phyloP scores from a whole-genome alignment of 2,329 filamentous ascomycete species.

The Paecilomyces fulvus region DNA sequence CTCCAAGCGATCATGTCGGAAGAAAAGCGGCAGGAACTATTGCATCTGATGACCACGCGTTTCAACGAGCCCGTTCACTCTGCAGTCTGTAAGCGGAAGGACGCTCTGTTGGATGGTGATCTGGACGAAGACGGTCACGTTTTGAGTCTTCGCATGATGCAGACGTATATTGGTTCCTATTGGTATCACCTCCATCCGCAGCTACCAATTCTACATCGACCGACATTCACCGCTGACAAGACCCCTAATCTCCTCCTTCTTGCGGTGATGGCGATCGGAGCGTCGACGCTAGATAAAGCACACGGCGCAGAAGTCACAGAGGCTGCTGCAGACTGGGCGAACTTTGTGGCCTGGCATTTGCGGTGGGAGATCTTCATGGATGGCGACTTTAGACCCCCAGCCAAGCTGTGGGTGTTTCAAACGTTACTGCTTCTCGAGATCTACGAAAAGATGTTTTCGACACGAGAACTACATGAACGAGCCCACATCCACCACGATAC shows the following conservation, averaged over 20 bases:
- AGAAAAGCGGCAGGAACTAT: slow-evolving; percentile 74
- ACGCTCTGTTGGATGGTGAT: slow-evolving; percentile 69
- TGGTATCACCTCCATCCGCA: slow-evolving; percentile 95
- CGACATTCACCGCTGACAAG: slow-evolving; percentile 81
- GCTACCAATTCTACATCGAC: slow-evolving; percentile 86
- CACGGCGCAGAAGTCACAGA: slow-evolving; percentile 66
- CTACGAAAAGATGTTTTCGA: slow-evolving; percentile 98
- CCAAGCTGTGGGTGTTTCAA: slow-evolving; percentile 94
- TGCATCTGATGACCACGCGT: slow-evolving; percentile 69
- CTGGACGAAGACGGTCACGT: slow-evolving; percentile 53
- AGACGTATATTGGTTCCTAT: slow-evolving; percentile 85
- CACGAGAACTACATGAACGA: slow-evolving; percentile 80
- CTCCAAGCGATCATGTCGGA: slow-evolving; percentile 77
- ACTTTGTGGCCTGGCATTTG: slow-evolving; percentile 87
- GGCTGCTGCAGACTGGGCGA: slow-evolving; percentile 72
- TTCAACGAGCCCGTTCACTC: slow-evolving; percentile 76
- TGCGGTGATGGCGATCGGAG: slow-evolving; percentile 86
- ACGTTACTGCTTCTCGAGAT: slow-evolving; percentile 79
- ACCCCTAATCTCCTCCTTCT: slow-evolving; percentile 78
- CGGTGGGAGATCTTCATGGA: slow-evolving; percentile 95
- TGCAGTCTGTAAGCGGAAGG: slow-evolving; percentile 65
- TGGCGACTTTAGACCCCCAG: slow-evolving; percentile 77
- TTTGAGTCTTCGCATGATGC: slow-evolving; percentile 88
- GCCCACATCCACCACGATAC: slow-evolving; percentile 96
- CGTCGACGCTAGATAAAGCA: slow-evolving; percentile 76